Conservation (phyloP, 306 rosid genomes). For the Lagenaria siceraria region DNA sequence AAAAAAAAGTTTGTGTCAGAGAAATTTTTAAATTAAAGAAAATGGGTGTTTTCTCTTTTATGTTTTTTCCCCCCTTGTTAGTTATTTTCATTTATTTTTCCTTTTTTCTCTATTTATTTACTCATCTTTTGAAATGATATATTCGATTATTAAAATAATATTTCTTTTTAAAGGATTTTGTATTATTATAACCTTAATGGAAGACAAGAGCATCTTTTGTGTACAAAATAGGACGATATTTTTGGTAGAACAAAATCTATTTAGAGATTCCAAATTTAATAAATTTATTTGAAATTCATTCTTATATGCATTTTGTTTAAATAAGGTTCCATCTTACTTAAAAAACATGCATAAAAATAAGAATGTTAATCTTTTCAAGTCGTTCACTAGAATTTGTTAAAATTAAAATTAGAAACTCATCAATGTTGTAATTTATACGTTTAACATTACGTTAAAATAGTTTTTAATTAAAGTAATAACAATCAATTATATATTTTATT, state of each 20-base stretch:
- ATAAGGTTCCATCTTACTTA: too few species aligned
- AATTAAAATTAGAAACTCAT: too few species aligned
- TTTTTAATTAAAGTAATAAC: too few species aligned
- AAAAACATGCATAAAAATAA: too few species aligned
- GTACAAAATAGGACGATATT: neutral
- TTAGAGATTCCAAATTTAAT: neutral
- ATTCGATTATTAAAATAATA: neutral
- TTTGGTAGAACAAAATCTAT: neutral
- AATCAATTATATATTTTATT: too few species aligned
- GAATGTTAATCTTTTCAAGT: too few species aligned
- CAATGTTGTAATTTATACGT: too few species aligned
- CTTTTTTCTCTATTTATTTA: neutral
- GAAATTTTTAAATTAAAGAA: neutral
- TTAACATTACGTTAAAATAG: too few species aligned
- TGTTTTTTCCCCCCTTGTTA: neutral
- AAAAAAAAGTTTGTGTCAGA: neutral
- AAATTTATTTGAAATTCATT: neutral
- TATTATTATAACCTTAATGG: neutral
- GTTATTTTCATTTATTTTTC: neutral
- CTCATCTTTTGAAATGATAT: neutral
- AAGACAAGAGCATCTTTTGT: neutral
- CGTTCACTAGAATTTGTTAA: too few species aligned
- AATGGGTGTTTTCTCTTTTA: neutral
- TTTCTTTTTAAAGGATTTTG: neutral
- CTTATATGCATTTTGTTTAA: neutral